Base-by-base conservation (phyloP, 306 rosid species). In the Gleditsia sinensis region DNA sequence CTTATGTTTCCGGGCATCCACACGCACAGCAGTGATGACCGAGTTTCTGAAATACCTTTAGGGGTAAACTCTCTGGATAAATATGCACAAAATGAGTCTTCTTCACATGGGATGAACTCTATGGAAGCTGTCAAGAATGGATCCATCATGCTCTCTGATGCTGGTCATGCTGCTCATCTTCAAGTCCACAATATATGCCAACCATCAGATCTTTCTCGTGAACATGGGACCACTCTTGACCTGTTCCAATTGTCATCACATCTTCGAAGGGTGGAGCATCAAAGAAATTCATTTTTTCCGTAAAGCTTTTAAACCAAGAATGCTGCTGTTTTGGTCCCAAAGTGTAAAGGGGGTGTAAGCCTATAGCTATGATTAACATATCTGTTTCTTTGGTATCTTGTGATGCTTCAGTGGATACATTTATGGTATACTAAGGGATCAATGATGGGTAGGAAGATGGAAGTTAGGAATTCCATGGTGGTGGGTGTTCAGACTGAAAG, bases 181-280 rank as follows among this genome's bases (percentile, higher is more conserved):
- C 77, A 70, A 74, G 73, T 33, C 32, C 63, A 20, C 8, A 63
- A 64, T 19, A 30, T 28, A 53, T 81, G 72, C 24, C 81, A 81
- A 39, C 77, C 76, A 33, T 64, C 81, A 7, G 71, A 66, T 65
- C 42, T 62, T 55, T 66, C 86, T 27, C 55, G 75, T 6, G 86
- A 88, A 78, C 50, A 54, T 70, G 95, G 85, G 70, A 54, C 81
- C 4, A 84, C 85, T 1, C 88, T 89, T 71, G 84, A 92, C 71
- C 69, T 89, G 75, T 83, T 86, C 67, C 96, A 92, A 33, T 69
- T 92, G 77, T 89, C 97, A 50, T 86, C 93, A 30, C 88, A 92
- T 80, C 94, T 92, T 76, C 86, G 81, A 65, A 86, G 96, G 79
- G 97, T 92, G 76, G 93, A 92, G 83, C 86, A 78, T 39, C 91